A percentile compares a stretch with the other conserved stretches of the same genome.
These are phyloP conservation scores for Spongispora temasekensis DNA, from an alignment of 1,284 basidiomycete species.

Conservation along the genomic window DNA sequence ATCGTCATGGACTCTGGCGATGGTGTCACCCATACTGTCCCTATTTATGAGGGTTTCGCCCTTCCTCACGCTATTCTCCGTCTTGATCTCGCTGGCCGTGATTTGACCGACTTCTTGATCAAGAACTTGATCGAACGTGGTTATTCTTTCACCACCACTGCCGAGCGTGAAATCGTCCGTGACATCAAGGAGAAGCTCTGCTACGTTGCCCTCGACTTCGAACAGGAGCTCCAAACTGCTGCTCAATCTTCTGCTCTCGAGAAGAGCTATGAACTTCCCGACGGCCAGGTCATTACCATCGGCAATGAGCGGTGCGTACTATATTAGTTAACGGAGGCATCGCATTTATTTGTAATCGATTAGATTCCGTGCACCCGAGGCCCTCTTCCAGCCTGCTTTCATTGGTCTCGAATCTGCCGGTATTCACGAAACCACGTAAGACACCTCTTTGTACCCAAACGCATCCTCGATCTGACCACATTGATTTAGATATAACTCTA, in stretches of 20 bases:
- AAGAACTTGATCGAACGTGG: slow-evolving; percentile 95
- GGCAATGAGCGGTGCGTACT: slow-evolving; percentile 83
- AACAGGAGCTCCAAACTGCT: slow-evolving; percentile 94
- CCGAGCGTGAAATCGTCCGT: slow-evolving; percentile 94
- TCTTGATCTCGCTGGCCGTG: slow-evolving; percentile 94
- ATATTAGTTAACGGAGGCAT: background rate
- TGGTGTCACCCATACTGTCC: slow-evolving; percentile 89
- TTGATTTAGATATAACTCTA: slow-evolving; percentile 76
- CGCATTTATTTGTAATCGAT: slow-evolving; percentile 7
- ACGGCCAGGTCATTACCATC: slow-evolving; percentile 96
- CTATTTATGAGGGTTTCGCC: slow-evolving; percentile 91
- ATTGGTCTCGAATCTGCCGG: slow-evolving; percentile 91
- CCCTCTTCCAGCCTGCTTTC: slow-evolving; percentile 95
- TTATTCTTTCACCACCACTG: slow-evolving; percentile 92
- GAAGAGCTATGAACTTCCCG: slow-evolving; percentile 96
- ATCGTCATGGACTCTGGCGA: slow-evolving; percentile 92
- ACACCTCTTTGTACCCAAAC: slow-evolving; percentile 3
- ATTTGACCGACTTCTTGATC: slow-evolving; percentile 91
- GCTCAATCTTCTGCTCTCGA: slow-evolving; percentile 90
- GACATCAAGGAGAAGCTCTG: slow-evolving; percentile 99
- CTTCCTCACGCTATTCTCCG: slow-evolving; percentile 94
- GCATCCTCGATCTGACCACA: slow-evolving; percentile 9
- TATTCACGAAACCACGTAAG: slow-evolving; percentile 94
- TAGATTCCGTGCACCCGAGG: slow-evolving; percentile 95
- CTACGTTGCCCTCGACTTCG: slow-evolving; percentile 96